Conservation (phyloP, 208 protist genomes). For the Trypanosoma boissoni region DNA sequence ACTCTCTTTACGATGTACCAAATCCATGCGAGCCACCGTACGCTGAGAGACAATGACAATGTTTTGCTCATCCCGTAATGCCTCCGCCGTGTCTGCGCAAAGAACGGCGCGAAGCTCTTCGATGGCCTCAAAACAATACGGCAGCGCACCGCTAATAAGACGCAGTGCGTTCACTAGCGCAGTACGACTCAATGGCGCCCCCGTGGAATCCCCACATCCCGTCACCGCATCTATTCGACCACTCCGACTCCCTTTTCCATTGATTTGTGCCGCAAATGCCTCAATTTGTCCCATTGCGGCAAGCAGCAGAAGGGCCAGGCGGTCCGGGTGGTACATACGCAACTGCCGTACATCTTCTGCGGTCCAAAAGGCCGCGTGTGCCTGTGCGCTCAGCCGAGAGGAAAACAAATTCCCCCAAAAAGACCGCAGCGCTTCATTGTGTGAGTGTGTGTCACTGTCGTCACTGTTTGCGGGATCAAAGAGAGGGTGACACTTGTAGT, state of each 20-base stretch:
- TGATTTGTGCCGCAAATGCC: slow-evolving; percentile 3
- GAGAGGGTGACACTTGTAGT: slow-evolving; percentile 16
- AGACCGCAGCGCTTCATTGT: not conserved
- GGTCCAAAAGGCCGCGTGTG: slow-evolving; percentile 22
- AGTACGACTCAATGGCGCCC: slow-evolving; percentile 9
- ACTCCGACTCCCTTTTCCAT: not conserved
- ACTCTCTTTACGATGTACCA: slow-evolving; percentile 8
- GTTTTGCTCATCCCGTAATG: not conserved
- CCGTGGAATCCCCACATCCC: not conserved
- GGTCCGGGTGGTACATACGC: slow-evolving; percentile 23
- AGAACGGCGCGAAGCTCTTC: not conserved
- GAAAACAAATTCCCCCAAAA: slow-evolving; percentile 26
- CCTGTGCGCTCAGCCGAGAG: slow-evolving; percentile 9
- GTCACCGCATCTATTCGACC: not conserved
- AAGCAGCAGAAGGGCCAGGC: slow-evolving; percentile 12
- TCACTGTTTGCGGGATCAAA: not conserved
- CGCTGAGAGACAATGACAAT: slow-evolving; percentile 17
- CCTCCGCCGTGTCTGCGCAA: slow-evolving; percentile 1
- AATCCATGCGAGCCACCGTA: slow-evolving; percentile 4
- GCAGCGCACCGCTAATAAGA: slow-evolving; percentile 14
- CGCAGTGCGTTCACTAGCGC: slow-evolving; percentile 19
- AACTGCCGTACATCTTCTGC: slow-evolving; percentile 23
- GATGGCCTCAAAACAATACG: slow-evolving; percentile 30
- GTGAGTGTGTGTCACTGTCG: not conserved
- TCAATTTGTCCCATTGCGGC: slow-evolving; percentile 23